Conservation (phyloP, 2,329 filamentous ascomycete species). For the Fusarium veterinarium region DNA sequence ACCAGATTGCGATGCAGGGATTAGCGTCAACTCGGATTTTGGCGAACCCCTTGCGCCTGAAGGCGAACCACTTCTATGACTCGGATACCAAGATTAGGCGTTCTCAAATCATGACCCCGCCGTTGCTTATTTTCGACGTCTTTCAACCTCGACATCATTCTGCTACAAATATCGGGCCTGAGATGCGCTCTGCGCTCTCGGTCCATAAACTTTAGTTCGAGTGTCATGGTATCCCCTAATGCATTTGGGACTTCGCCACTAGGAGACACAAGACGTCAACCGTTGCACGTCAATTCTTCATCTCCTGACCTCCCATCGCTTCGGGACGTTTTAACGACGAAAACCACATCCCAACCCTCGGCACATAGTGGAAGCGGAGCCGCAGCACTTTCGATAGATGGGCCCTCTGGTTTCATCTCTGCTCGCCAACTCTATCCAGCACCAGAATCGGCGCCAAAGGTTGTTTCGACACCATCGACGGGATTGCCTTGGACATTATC, state of each 20-base stretch:
- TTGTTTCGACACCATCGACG: neutral
- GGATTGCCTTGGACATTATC: neutral
- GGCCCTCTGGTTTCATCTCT: conserved; percentile 54
- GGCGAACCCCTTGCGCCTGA: conserved; percentile 19
- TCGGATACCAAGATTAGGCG: conserved; percentile 19
- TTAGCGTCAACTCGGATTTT: conserved; percentile 16
- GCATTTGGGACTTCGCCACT: conserved; percentile 48
- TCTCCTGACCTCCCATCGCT: conserved; percentile 68
- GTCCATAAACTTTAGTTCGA: conserved; percentile 37
- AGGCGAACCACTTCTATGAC: conserved; percentile 26
- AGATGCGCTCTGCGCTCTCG: conserved; percentile 62
- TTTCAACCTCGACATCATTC: conserved; percentile 37
- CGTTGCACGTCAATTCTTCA: conserved; percentile 55
- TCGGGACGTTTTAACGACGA: conserved; percentile 58
- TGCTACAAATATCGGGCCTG: conserved; percentile 47
- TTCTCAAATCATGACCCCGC: conserved; percentile 29
- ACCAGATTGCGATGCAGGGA: conserved; percentile 25
- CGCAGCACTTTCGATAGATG: conserved; percentile 52
- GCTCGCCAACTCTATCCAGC: conserved; percentile 53
- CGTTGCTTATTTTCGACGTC: conserved; percentile 9
- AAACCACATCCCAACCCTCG: conserved; percentile 47
- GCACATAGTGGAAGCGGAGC: conserved; percentile 53
- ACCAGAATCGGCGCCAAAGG: conserved; percentile 43
- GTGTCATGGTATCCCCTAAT: conserved; percentile 51
- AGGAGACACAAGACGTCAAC: conserved; percentile 49